These are phyloP conservation scores for Corrigiola litoralis DNA, from an alignment of 179 eudicot species.

Conservation along the genomic window DNA sequence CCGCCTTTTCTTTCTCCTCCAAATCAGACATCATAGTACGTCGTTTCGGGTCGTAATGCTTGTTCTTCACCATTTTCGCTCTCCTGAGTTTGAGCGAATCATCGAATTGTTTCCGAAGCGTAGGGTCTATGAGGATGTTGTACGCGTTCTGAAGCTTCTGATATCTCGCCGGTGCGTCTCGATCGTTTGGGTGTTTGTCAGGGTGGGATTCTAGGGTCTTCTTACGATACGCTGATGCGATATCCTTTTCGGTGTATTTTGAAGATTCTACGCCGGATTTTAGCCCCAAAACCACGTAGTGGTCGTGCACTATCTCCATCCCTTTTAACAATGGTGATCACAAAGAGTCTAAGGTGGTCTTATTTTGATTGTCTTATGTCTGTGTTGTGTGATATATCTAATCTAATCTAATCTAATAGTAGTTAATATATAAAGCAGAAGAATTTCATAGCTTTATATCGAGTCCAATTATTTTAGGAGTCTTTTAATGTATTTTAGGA, in stretches of 20 bases:
- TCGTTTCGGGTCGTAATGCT: slow-evolving; percentile 56
- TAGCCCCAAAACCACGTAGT: slow-evolving; percentile 57
- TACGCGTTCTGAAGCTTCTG: slow-evolving; percentile 56
- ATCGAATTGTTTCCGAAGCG: slow-evolving; percentile 56
- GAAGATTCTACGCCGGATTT: slow-evolving; percentile 77
- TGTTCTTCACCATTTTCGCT: slow-evolving; percentile 42
- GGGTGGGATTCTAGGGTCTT: slow-evolving; percentile 76
- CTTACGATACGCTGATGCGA: slow-evolving; percentile 53
- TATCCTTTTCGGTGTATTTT: slow-evolving; percentile 48
- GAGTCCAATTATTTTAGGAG: too few species aligned
- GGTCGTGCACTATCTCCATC: too few species aligned
- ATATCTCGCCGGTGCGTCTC: slow-evolving; percentile 52
- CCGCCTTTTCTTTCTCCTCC: slow-evolving; percentile 56
- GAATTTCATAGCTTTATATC: too few species aligned
- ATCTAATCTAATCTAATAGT: too few species aligned
- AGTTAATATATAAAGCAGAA: too few species aligned
- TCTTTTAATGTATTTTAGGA: too few species aligned
- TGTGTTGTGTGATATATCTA: too few species aligned
- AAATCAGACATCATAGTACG: slow-evolving; percentile 70
- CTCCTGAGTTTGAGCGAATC: slow-evolving; percentile 52
- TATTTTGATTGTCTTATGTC: too few species aligned
- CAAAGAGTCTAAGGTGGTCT: too few species aligned
- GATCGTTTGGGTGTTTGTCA: slow-evolving; percentile 68
- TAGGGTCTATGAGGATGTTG: slow-evolving; percentile 61
- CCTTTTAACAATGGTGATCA: too few species aligned